Conservation (phyloP, 2,329 filamentous ascomycete genomes). For the Sordariomycetes sp. region DNA sequence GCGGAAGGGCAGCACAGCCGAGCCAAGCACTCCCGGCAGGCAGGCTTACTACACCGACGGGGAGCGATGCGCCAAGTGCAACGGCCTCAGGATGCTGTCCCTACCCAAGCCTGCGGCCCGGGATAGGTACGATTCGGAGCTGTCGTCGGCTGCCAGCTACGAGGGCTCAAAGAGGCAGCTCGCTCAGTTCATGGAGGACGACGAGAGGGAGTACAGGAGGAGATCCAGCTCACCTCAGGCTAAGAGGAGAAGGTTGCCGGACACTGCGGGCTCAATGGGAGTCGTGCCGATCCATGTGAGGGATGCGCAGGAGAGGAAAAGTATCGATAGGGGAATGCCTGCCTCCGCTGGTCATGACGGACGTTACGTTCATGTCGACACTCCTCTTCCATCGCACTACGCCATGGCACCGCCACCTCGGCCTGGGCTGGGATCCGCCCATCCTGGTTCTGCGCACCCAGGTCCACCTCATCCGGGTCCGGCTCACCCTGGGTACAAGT, state of each 20-base stretch:
- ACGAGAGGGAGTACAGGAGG: too few relatives aligned
- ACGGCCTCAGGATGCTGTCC: conserved; percentile 45
- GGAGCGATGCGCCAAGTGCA: conserved; percentile 61
- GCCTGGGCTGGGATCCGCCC: too few relatives aligned
- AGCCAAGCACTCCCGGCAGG: neutral
- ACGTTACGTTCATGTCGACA: conserved; percentile 9
- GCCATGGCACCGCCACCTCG: conserved; percentile 48
- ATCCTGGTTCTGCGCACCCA: too few relatives aligned
- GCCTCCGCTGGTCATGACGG: neutral
- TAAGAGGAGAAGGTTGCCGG: neutral
- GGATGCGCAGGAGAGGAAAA: neutral
- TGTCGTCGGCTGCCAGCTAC: too few relatives aligned
- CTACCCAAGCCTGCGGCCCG: too few relatives aligned
- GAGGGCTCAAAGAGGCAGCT: too few relatives aligned
- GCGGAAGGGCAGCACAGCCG: conserved; percentile 24
- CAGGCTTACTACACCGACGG: conserved; percentile 29
- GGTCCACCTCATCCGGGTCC: too few relatives aligned
- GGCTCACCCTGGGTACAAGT: too few relatives aligned
- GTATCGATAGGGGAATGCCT: too few relatives aligned
- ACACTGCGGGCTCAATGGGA: neutral
- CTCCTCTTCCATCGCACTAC: conserved; percentile 13
- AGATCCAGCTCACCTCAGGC: neutral
- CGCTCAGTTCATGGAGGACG: neutral
- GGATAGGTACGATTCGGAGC: too few relatives aligned
- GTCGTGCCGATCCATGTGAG: neutral